Percentiles rank a stretch among this genome's conserved stretches.
These are phyloP conservation scores for Vickermania ingenoplastis DNA, from an alignment of 208 protist species.

Conservation along the genomic window DNA sequence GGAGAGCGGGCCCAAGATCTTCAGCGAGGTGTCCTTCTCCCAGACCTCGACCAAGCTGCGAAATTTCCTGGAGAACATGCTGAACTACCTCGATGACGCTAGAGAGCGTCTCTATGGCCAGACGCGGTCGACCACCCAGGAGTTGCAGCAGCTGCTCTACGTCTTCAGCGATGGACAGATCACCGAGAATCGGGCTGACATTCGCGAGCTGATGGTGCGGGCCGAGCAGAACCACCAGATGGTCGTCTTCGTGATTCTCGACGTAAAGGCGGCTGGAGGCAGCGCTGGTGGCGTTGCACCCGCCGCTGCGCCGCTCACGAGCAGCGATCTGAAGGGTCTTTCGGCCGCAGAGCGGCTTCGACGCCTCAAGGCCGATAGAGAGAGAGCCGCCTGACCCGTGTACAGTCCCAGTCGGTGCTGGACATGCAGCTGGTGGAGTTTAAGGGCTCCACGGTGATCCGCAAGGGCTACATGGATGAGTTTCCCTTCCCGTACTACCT, in stretches of 20 bases:
- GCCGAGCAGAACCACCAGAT: slow-evolving; percentile 91
- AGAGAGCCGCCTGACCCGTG: slow-evolving; percentile 67
- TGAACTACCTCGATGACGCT: slow-evolving; percentile 63
- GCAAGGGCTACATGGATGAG: slow-evolving; percentile 94
- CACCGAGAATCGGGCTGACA: slow-evolving; percentile 74
- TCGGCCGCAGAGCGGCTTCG: slow-evolving; percentile 75
- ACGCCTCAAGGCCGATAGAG: slow-evolving; percentile 76
- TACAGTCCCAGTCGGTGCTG: slow-evolving; percentile 80
- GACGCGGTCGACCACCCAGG: slow-evolving; percentile 71
- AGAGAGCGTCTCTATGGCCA: slow-evolving; percentile 61
- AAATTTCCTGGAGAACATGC: slow-evolving; percentile 67
- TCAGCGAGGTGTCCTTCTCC: slow-evolving; percentile 93
- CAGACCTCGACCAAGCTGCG: slow-evolving; percentile 91
- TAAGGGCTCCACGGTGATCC: slow-evolving; percentile 65
- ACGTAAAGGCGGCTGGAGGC: slow-evolving; percentile 53
- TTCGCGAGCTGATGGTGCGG: slow-evolving; percentile 72
- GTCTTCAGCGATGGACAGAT: slow-evolving; percentile 97
- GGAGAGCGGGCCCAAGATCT: slow-evolving; percentile 79
- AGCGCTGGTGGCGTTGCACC: slow-evolving; percentile 1
- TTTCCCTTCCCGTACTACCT: slow-evolving; percentile 99
- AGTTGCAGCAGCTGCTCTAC: slow-evolving; percentile 95
- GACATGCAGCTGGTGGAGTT: slow-evolving; percentile 91
- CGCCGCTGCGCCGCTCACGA: slow-evolving; percentile 14
- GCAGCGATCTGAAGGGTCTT: slow-evolving; percentile 46
- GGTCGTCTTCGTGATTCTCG: slow-evolving; percentile 93